phyloP scores from a whole-genome alignment of 768 basidiomycete species.

The Gyrodon lividus region DNA sequence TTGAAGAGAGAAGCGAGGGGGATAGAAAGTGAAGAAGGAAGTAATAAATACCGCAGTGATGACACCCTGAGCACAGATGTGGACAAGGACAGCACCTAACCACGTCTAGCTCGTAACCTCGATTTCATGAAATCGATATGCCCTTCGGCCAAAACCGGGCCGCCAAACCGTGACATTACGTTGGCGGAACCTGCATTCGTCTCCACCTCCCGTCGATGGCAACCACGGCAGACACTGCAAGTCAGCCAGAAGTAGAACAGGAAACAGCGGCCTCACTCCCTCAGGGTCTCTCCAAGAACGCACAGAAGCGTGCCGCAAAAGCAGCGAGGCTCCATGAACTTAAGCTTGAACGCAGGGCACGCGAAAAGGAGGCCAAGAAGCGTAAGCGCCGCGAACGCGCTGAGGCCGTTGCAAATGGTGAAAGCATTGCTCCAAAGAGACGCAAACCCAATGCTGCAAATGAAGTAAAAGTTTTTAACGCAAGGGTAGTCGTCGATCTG shows the following conservation, averaged over 20 bases:
- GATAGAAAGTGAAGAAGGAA: conserved; percentile 1
- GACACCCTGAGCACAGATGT: conserved; percentile 5
- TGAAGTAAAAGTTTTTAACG: conserved; percentile 49
- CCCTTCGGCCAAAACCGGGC: conserved; percentile 24
- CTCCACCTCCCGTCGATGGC: too few relatives aligned
- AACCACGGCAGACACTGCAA: conserved; percentile 11
- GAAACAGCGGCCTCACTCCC: conserved; percentile 13
- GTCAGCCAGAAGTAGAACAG: conserved; percentile 15
- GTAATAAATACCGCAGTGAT: conserved; percentile 5
- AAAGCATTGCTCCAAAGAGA: conserved; percentile 12
- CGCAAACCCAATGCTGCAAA: conserved; percentile 32
- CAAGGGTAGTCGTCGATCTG: conserved; percentile 78
- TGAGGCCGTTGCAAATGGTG: conserved; percentile 49
- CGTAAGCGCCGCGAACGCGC: conserved; percentile 64
- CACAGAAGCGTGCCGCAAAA: conserved; percentile 73
- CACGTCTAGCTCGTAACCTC: background rate
- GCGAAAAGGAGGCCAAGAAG: conserved; percentile 75
- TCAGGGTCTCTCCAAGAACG: conserved; percentile 67
- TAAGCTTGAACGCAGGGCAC: conserved; percentile 74
- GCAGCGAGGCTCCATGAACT: conserved; percentile 59
- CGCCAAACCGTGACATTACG: conserved; percentile 3
- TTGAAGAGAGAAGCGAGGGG: background rate
- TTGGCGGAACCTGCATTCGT: too few relatives aligned
- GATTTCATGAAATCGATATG: background rate
- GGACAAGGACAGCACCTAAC: background rate